Percentiles rank a stretch among this genome's conserved stretches.
These are phyloP conservation scores for Saccharum spontaneum DNA, from an alignment of 176 grass and related monocot genomes.

Conservation along the genomic window DNA sequence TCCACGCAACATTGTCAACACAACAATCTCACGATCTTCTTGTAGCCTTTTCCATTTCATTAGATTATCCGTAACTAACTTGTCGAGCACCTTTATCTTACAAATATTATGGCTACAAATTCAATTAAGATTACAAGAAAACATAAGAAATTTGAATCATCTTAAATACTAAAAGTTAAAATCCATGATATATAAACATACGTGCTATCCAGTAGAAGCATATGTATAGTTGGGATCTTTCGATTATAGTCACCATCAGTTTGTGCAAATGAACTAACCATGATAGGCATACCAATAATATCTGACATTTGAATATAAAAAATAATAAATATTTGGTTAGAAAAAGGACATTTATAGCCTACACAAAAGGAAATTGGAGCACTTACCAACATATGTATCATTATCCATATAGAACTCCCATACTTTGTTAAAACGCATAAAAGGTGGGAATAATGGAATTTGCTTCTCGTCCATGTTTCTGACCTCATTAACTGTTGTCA, in stretches of 20 bases:
- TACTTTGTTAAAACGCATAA: background rate
- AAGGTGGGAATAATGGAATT: background rate
- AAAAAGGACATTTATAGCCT: too few relatives aligned
- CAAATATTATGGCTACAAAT: background rate
- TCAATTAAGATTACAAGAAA: background rate
- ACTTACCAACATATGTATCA: background rate
- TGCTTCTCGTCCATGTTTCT: background rate
- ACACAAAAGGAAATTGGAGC: background rate
- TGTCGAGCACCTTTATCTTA: background rate
- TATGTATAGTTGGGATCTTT: background rate
- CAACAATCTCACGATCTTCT: too few relatives aligned
- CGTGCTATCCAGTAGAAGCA: background rate
- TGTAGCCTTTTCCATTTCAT: background rate
- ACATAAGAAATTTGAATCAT: background rate
- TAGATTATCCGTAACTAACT: background rate
- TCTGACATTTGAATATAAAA: background rate
- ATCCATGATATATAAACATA: background rate
- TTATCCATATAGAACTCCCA: background rate
- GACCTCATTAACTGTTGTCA: background rate
- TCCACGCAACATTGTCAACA: too few relatives aligned
- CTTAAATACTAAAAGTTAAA: background rate
- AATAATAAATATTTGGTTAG: background rate
- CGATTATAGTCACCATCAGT: background rate
- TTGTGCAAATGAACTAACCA: background rate
- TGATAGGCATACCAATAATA: background rate